phyloP scores from a whole-genome alignment of 139 green algal species.

The Closterium sp. region DNA sequence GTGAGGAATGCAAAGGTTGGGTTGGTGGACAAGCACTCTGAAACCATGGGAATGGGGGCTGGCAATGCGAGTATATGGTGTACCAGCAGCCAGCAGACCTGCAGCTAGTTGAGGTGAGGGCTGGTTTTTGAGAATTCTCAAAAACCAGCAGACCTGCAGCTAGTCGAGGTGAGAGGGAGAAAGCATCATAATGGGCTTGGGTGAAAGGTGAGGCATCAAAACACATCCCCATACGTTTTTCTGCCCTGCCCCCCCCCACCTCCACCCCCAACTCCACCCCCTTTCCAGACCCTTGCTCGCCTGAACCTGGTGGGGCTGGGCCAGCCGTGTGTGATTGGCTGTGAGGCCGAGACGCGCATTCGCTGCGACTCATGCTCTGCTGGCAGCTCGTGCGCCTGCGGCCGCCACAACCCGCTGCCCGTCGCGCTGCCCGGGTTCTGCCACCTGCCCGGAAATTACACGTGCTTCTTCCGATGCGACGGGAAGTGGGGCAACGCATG shows the following conservation, averaged over 20 bases:
- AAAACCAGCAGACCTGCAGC: too few species aligned
- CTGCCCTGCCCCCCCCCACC: too few species aligned
- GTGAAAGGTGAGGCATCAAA: too few species aligned
- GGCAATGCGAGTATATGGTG: too few species aligned
- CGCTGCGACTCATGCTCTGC: slow-evolving; percentile 20
- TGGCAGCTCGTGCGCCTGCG: slow-evolving; percentile 35
- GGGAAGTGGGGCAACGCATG: background rate
- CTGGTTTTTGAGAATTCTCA: too few species aligned
- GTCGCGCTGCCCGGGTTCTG: slow-evolving; percentile 47
- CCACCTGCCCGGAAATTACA: slow-evolving; percentile 44
- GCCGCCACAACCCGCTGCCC: slow-evolving; percentile 17
- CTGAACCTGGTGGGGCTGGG: slow-evolving; percentile 11
- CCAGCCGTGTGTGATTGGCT: slow-evolving; percentile 46
- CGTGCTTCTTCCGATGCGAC: slow-evolving; percentile 30
- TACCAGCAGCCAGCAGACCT: background rate
- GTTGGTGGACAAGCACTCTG: too few species aligned
- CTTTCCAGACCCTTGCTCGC: slow-evolving; percentile 10
- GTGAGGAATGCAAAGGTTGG: background rate
- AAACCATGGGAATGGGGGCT: too few species aligned
- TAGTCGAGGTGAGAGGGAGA: too few species aligned
- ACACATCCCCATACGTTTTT: too few species aligned
- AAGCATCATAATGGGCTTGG: too few species aligned
- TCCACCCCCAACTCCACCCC: background rate
- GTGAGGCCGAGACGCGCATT: slow-evolving; percentile 31
- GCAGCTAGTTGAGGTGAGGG: background rate